Evolutionary conservation across 441 rosid species (phyloP), one percentile per base, ranked within the genome.

Genomic region (Cnidoscolus chayamansa): DNA sequence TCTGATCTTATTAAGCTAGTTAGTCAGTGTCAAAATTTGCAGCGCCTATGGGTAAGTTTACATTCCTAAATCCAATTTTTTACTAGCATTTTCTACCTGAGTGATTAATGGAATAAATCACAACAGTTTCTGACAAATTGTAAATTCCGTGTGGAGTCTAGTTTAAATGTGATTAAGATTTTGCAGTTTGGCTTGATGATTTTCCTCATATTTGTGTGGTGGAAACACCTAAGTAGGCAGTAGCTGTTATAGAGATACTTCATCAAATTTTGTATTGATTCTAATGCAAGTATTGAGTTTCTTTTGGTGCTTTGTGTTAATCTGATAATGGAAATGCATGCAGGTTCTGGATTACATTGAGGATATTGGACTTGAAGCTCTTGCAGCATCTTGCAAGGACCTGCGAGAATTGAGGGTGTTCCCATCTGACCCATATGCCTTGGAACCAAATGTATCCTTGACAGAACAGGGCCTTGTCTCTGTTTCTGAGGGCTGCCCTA

Each of bases 281-380:
- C 25, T 50, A n/a, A 43, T 40, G 6, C 1, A 9, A 17, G 48
- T 54, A 13, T 31, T 57, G 25, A 63, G 32, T 58, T 43, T 12
- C 0, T 68, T 55, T 63, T 54, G 10, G 10, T 35, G 15, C 67
- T 12, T 35, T 49, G 19, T 64, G 70, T 35, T 65, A 40, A 66
- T 61, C 70, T 81, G 54, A 78, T 67, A 45, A 54, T 57, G 77
- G 51, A 7, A 65, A 17, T 72, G 49, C 65, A 37, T 65, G 64
- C 77, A 93, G 98, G 96, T 93, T 8, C 84, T 94, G 71, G 98
- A 94, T 83, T 86, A 85, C 74, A 89, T 94, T 74, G 96, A 91
- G 77, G 98, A 94, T 75, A 81, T 81, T 76, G 98, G 98, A 61
- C 91, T 94, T 31, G 88, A 86, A 82, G 82, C 78, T 48, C 79